phyloP scores from a whole-genome alignment of 208 protist genomes.

The Angomonas deanei region DNA sequence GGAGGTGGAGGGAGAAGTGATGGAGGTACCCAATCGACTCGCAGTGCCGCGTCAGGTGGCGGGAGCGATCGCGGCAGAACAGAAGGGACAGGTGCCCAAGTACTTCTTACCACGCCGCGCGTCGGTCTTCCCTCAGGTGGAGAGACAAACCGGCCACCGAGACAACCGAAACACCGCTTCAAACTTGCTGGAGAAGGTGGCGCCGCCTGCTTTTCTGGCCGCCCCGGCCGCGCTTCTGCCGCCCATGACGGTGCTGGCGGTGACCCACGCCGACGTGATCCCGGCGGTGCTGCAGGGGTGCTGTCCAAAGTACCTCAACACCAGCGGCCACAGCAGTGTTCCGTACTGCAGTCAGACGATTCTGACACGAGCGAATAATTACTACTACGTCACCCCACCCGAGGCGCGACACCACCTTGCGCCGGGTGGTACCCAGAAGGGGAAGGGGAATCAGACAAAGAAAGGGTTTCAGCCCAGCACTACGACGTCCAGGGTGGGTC shows the following conservation, averaged over 20 bases:
- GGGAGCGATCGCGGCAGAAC: slow-evolving; percentile 31
- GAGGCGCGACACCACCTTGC: slow-evolving; percentile 20
- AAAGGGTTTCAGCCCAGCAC: not conserved
- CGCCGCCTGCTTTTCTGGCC: not conserved
- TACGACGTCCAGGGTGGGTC: not conserved
- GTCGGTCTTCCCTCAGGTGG: not conserved
- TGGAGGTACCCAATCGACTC: not conserved
- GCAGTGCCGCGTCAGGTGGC: slow-evolving; percentile 28
- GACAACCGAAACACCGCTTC: no score
- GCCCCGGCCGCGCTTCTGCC: slow-evolving; percentile 45
- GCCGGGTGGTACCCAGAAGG: not conserved
- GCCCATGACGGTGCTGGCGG: slow-evolving; percentile 58
- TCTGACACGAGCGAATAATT: slow-evolving; percentile 67
- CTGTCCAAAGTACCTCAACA: slow-evolving; percentile 52
- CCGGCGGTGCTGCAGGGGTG: slow-evolving; percentile 48
- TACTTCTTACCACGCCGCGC: slow-evolving; percentile 30
- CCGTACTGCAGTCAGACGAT: slow-evolving; percentile 75
- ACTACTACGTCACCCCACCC: slow-evolving; percentile 43
- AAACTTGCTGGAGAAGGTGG: not conserved
- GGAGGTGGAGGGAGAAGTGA: not conserved
- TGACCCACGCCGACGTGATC: slow-evolving; percentile 79
- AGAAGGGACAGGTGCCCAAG: slow-evolving; percentile 37
- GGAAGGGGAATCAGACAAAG: not conserved
- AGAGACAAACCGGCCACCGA: not conserved
- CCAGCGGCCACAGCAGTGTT: slow-evolving; percentile 51